Percentiles rank a stretch among this genome's conserved stretches.
Evolutionary conservation across 2,329 filamentous ascomycete species (phyloP).

Genomic region (Bertia moriformis): DNA sequence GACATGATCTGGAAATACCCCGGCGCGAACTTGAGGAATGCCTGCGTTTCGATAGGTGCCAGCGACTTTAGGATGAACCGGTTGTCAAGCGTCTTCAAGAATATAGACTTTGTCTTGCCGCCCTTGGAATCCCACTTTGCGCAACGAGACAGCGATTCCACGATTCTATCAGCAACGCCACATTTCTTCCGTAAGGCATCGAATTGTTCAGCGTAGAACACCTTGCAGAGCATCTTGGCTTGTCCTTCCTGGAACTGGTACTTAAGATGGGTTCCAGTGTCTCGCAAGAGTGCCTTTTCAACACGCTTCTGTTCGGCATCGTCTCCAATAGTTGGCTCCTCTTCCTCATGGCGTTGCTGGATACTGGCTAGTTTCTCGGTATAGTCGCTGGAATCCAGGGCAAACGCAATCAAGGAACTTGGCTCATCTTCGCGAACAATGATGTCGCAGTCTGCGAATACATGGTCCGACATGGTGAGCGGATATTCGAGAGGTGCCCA

Average conservation of each 20-base stretch:
- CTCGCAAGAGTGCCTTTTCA: constrained; percentile 70
- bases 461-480: constrained; percentile 73
- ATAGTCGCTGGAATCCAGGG: constrained; percentile 78
- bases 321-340: constrained; percentile 18
- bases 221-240: constrained; percentile 94
- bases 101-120: constrained; percentile 93
- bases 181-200: constrained; percentile 88
- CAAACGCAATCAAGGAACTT: constrained; percentile 87
- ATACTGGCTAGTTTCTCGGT: constrained; percentile 62
- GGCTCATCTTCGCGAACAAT: constrained; percentile 96
- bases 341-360: constrained; percentile 18
- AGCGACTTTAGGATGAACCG: constrained; percentile 63
- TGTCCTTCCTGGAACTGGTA: constrained; percentile 89
- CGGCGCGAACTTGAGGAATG: constrained; percentile 87
- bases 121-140: constrained; percentile 97
- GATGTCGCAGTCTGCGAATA: constrained; percentile 92
- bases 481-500: constrained; percentile 91
- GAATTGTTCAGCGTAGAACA: constrained; percentile 96
- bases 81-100: constrained; percentile 90
- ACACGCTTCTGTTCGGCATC: constrained; percentile 41
- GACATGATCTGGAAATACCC: constrained; percentile 97
- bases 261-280: constrained; percentile 82
- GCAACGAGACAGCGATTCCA: constrained; percentile 88
- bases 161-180: constrained; percentile 80
- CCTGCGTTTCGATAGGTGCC: constrained; percentile 78